A percentile compares a stretch with the other conserved stretches of the same genome.
Conservation (phyloP, 2,329 filamentous ascomycete genomes). For the Pseudocercospora cruenta region DNA sequence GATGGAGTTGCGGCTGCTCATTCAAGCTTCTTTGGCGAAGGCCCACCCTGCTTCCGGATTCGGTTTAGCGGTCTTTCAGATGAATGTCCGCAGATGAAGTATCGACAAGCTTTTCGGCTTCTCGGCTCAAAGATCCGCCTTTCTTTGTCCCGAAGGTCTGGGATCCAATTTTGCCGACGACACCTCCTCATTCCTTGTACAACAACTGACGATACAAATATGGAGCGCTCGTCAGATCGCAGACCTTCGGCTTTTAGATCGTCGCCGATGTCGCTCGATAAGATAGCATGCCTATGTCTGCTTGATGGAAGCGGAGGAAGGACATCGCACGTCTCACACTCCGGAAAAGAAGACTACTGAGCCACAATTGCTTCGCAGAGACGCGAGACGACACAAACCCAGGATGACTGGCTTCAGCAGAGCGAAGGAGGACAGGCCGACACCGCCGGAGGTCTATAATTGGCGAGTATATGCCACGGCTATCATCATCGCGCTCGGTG, state of each 20-base stretch:
- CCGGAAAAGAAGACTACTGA: neutral
- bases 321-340: too few species aligned
- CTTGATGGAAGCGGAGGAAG: neutral
- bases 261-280: neutral
- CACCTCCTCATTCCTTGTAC: conserved; percentile 1
- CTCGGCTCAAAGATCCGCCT: neutral
- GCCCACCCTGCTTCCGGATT: neutral
- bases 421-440: conserved; percentile 59
- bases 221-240: neutral
- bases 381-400: too few species aligned
- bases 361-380: neutral
- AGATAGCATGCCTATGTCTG: neutral
- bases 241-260: neutral
- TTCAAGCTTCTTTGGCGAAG: too few species aligned
- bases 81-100: conserved; percentile 3
- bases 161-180: neutral
- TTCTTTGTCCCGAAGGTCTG: neutral
- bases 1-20: too few species aligned
- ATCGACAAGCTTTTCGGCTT: neutral
- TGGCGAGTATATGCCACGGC: conserved; percentile 55
- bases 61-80: neutral
- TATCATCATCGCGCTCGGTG: conserved; percentile 54
- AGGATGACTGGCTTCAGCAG: conserved; percentile 46
- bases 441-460: conserved; percentile 60
- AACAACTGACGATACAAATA: neutral